Conservation (phyloP, 495 filamentous ascomycete species). For the Talaromyces nanjingensis region DNA sequence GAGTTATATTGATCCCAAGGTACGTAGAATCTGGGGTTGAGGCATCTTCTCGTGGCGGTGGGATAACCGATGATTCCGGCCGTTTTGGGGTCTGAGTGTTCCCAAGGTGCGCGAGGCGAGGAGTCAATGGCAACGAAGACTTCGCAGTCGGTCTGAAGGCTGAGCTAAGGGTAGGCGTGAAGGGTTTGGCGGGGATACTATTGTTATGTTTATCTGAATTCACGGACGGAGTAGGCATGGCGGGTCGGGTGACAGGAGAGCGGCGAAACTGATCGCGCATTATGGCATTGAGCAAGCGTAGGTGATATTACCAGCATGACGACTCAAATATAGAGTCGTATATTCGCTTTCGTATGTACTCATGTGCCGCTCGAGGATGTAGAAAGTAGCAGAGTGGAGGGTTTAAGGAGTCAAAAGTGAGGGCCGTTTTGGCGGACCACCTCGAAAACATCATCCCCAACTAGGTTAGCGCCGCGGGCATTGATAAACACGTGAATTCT, state of each 20-base stretch:
- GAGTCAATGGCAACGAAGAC: conserved; percentile 33
- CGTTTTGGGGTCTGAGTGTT: conserved; percentile 27
- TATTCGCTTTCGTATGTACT: neutral
- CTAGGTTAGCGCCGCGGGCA: neutral
- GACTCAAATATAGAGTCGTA: neutral
- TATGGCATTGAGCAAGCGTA: conserved; percentile 35
- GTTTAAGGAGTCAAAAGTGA: neutral
- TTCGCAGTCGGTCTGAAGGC: conserved; percentile 35
- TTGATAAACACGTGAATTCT: neutral
- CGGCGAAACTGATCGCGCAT: conserved; percentile 23
- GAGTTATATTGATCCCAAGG: conserved; percentile 62
- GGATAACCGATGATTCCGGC: conserved; percentile 21
- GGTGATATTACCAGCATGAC: conserved; percentile 29
- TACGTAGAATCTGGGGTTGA: conserved; percentile 47
- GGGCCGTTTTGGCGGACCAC: neutral
- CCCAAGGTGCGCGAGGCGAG: conserved; percentile 40
- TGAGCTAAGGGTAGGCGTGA: conserved; percentile 44
- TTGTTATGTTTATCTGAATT: conserved; percentile 48
- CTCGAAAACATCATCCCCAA: conserved; percentile 3
- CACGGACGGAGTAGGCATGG: conserved; percentile 33
- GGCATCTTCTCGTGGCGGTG: conserved; percentile 32
- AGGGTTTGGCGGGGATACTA: conserved; percentile 37
- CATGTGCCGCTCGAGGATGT: neutral
- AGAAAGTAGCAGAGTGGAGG: neutral
- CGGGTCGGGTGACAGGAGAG: conserved; percentile 13